Base-by-base conservation (phyloP, 257 asterid species). In the Agastache rugosa region DNA sequence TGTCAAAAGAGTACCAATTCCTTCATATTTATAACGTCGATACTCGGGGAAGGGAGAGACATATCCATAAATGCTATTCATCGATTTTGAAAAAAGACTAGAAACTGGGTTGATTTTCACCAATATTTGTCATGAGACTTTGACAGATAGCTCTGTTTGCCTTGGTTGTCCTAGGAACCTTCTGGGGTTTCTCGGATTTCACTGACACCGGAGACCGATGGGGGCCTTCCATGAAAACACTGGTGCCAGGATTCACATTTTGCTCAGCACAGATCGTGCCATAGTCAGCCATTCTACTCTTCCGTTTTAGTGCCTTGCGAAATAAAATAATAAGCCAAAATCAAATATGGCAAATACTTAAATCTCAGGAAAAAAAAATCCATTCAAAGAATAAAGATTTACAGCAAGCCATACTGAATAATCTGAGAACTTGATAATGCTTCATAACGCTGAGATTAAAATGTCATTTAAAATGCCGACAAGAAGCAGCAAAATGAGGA, bases 131-230 rank as follows among this genome's bases (percentile, higher is more conserved):
- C 45, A 79, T 70, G 44, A 79, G 84, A 51, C 70, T 48, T 63
- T 85, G 91, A 39, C 92, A 79, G 73, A 73, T 78, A 75, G 79
- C 85, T 82, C 75, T 90, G 55, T 75, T 85, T 71, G 93, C 79
- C 83, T 88, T 92, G 53, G 87, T 75, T 47, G 85, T 77, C 81
- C 93, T 86, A 27, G 96, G 88, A 54, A 77, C 77, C 69, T 85
- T 91, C 77, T 81, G 92, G 67, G 83, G 76, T 75, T 86, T 90
- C 78, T 92, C 92, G 7, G 80, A 71, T 84, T 87, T 93, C 72
- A 86, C 86, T 0, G 93, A 78, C 1, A 77, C 82, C 20, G 92
- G 95, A 61, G 96, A 85, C 71, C 76, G 82, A 56, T 74, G 29
- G 1, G 83, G 67, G 67, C 67, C 79, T 67, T 82, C 78, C 69